Base-by-base conservation (phyloP, 345 rosid genomes). In the Toxicodendron radicans region DNA sequence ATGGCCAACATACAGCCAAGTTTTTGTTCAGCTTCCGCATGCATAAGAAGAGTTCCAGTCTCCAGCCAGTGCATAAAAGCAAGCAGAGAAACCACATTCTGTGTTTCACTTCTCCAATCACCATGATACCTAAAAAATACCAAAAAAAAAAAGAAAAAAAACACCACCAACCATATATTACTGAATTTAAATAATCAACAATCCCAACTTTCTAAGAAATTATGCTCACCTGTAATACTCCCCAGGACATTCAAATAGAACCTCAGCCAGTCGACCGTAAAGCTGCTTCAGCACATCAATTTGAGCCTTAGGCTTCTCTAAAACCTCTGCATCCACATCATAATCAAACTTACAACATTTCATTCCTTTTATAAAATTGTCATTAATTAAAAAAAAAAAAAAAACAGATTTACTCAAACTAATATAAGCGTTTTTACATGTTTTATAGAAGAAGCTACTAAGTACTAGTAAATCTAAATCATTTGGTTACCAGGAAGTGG, bases 61-160 rank as follows among this genome's bases (percentile, higher is more conserved):
- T 91, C 97, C 60, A 95, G 83, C 98, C 98, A 91, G 72, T 95
- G 93, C 88, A 93, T 85, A 69, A 95, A 93, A 65, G 93, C 88
- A 78, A 95, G 93, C 83, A 84, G 83, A 3, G 92, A 93, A 71
- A 91, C 97, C 32, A 91, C 95, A n/a, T 80, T 84, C 72, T 93
- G 98, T 10, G 98, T 93, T 83, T 91, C 98, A 80, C 85, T 89
- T 83, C 80, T 91, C 99, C 99, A 95, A 83, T 93, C 99, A 59
- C 93, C 94, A 81, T 93, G 96, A 86, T 87, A 95, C 87, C 99
- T 95, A 75, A 18, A 66, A 12, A n/a, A n/a, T n/a, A n/a, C n/a
- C n/a, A n/a, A 56, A 72, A 63, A 10, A 21, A 24, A 18, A n/a
- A 49, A 49, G 38, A 41, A 20, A 74, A 35, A 3, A 66, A 64